A percentile compares a stretch with the other conserved stretches of the same genome.
phyloP scores from a whole-genome alignment of 73 alveolate species.

The Diophrys sp. region DNA sequence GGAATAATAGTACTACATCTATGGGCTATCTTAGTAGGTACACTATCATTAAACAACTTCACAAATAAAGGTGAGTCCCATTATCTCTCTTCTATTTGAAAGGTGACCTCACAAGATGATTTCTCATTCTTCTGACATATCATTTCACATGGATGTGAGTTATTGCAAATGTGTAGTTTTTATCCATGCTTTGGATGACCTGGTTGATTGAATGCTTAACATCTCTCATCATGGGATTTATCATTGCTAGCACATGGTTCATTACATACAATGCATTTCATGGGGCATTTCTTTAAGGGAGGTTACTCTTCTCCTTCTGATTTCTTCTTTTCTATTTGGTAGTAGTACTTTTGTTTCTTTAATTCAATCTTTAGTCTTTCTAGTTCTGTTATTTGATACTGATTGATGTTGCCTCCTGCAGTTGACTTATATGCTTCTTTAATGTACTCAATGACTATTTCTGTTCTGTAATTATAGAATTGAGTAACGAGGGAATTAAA shows the following conservation, averaged over 20 bases:
- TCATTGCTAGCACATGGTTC: not conserved
- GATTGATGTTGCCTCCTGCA: not conserved
- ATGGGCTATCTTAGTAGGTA: not conserved
- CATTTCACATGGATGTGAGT: not conserved
- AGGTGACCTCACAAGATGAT: not conserved
- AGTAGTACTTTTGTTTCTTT: not conserved
- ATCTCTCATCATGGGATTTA: not conserved
- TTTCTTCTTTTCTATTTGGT: not conserved
- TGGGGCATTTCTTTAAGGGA: not conserved
- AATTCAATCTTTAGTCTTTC: not conserved
- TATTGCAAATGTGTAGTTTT: not conserved
- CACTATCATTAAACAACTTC: conserved; percentile 6
- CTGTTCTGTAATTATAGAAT: not conserved
- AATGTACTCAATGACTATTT: not conserved
- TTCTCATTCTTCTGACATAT: not conserved
- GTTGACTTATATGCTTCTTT: not conserved
- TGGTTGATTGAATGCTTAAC: not conserved
- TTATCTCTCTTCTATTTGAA: not conserved
- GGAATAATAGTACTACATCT: conserved; percentile 1
- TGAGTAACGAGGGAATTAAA: not conserved
- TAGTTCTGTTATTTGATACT: not conserved
- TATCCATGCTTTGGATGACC: conserved; percentile 1
- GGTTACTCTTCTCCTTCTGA: not conserved
- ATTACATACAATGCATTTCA: not conserved
- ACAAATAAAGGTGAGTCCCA: not conserved